These are phyloP conservation scores for Vachellia collinsii DNA, from an alignment of 306 rosid genomes.

Conservation along the genomic window DNA sequence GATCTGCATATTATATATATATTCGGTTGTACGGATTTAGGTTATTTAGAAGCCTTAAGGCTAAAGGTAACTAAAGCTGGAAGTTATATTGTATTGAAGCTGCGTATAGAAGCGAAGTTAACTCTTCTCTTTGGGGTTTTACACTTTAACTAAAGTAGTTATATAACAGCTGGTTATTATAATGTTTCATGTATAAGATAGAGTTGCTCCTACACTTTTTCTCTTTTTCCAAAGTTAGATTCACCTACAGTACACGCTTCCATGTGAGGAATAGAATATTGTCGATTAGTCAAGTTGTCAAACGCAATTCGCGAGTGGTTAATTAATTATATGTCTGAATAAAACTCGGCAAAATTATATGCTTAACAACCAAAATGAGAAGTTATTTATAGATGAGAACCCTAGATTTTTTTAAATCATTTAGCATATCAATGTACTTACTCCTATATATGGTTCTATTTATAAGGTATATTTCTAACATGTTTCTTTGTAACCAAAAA, in stretches of 20 bases:
- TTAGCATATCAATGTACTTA: too few species aligned
- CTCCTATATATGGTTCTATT: too few species aligned
- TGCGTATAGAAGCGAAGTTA: constrained; percentile 1
- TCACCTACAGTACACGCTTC: constrained; percentile 25
- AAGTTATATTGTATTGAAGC: neutral
- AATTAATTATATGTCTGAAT: neutral
- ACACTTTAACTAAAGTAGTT: constrained; percentile 9
- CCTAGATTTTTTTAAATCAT: neutral
- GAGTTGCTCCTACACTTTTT: neutral
- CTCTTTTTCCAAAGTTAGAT: neutral
- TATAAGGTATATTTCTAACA: too few species aligned
- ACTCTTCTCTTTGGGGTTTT: neutral
- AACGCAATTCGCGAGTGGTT: neutral
- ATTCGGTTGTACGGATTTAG: neutral
- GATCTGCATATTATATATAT: neutral
- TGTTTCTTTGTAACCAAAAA: too few species aligned
- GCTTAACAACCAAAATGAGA: neutral
- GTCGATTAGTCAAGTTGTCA: neutral
- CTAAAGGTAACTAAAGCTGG: neutral
- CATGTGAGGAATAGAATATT: constrained; percentile 38
- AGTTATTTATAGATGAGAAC: too few species aligned
- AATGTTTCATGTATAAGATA: neutral
- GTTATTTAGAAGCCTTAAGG: neutral
- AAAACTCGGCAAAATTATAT: too few species aligned
- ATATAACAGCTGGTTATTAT: neutral